Percentiles rank a stretch among this genome's conserved stretches.
Evolutionary conservation across 2,329 filamentous ascomycete genomes (phyloP).

Genomic region (Aspergillus pseudotamarii): DNA sequence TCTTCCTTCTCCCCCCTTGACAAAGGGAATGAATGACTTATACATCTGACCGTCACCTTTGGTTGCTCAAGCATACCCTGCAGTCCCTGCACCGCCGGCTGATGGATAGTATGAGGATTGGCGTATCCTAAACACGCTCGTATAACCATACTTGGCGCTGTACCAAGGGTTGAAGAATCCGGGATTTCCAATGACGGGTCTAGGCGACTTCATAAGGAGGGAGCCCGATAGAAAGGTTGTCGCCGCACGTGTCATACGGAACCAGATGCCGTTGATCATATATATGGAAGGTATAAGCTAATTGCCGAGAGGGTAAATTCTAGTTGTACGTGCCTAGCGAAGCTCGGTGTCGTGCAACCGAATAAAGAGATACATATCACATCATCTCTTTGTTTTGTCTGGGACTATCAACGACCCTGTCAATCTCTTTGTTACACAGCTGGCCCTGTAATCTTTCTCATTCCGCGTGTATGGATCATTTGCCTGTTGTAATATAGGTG

Average conservation of each 20-base stretch:
- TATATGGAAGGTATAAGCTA: background rate
- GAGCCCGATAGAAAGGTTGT: no score
- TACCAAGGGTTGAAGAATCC: background rate
- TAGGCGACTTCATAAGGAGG: background rate
- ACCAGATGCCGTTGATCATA: background rate
- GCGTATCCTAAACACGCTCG: background rate
- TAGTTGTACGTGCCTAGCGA: background rate
- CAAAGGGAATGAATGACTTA: background rate
- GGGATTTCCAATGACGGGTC: background rate
- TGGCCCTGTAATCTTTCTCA: background rate
- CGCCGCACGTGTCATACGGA: background rate
- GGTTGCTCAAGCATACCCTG: background rate
- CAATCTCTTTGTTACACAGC: background rate
- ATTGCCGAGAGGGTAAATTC: background rate
- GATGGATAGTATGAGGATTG: background rate
- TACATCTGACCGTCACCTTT: background rate
- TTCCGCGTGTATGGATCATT: background rate
- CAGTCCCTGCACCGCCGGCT: background rate
- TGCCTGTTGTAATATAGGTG: background rate
- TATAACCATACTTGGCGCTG: background rate
- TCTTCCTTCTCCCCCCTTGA: no score
- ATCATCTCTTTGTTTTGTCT: background rate
- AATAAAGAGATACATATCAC: background rate
- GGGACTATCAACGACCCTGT: background rate
- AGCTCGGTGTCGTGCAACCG: background rate